Conservation (phyloP, 2,329 filamentous ascomycete species). For the Fonsecaea monophora region DNA sequence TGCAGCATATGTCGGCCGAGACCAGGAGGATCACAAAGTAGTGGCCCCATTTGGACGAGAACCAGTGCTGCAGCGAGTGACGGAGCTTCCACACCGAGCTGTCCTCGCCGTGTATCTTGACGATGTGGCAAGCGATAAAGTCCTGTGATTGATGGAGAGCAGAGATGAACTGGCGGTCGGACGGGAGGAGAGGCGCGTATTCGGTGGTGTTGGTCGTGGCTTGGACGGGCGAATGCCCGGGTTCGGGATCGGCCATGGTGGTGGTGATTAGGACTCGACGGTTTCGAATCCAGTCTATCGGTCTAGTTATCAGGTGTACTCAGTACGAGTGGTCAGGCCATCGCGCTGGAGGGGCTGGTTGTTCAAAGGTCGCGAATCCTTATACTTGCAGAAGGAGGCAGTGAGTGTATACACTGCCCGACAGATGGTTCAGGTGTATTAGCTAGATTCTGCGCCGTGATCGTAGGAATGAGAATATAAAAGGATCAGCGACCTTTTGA, state of each 20-base stretch:
- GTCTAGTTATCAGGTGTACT: background rate
- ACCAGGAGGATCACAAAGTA: constrained; percentile 59
- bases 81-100: constrained; percentile 36
- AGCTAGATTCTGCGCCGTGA: background rate
- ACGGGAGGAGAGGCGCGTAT: constrained; percentile 26
- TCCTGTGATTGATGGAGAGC: constrained; percentile 20
- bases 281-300: background rate
- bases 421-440: background rate
- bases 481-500: background rate
- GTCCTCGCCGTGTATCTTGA: constrained; percentile 42
- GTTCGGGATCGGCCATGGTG: constrained; percentile 23
- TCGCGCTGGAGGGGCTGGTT: background rate
- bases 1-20: constrained; percentile 58
- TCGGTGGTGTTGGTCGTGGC: constrained; percentile 12
- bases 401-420: background rate
- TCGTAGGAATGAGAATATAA: background rate
- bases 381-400: background rate
- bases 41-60: constrained; percentile 58
- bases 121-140: constrained; percentile 29
- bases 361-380: background rate
- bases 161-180: constrained; percentile 20
- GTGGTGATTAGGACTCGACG: background rate
- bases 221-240: constrained; percentile 7
- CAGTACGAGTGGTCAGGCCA: background rate
- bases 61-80: constrained; percentile 44